Evolutionary conservation across 768 basidiomycete genomes (phyloP), one percentile per base, ranked within the genome.

Genomic region (Termitomyces eurrhizus): DNA sequence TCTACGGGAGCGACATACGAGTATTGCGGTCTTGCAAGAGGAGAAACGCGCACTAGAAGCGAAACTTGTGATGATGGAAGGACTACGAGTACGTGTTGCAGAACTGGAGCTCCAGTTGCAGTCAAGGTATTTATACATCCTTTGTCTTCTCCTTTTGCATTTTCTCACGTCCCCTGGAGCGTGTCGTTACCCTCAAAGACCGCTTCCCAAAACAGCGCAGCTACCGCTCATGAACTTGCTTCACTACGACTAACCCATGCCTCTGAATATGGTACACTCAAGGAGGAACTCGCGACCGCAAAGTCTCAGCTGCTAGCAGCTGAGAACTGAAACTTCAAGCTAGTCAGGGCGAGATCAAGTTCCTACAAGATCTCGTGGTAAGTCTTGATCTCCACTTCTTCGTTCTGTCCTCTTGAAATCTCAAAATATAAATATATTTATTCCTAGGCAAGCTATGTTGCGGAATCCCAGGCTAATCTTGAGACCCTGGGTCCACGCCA

Each of bases 11-110:
- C 76, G 81, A 0, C 76, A 85, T n/a, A 72, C 77, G 7, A 86
- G 82, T 63, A 73, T 89, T 3, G 89, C 90, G 61, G 85, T 93
- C 2, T 68, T 93, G 39, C 77, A 81, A 36, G 92, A 93, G 68
- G 88, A 93, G 72, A 91, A 92, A 62, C 77, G 84, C 6, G 78
- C 78, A 0, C 70, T 93, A 48, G 83, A 90, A 67, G 70, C 74
- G 16, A 86, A 81, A 64, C 72, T 86, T 8, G 66, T 64, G 14
- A 74, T 74, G 2, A 70, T 81, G 41, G 86, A 89, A 21, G 80
- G 80, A 42, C 68, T 90, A 56, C 74, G 86, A 32, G 83, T 72
- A 45, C 71, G 90, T 36, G 87, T 90, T 65, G 88, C 81, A 0
- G 87, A 90, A 65, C 72, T 90, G 0, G 87, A 86, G 11, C 32